Conservation (phyloP, 306 rosid genomes). For the Vachellia pachyceras region DNA sequence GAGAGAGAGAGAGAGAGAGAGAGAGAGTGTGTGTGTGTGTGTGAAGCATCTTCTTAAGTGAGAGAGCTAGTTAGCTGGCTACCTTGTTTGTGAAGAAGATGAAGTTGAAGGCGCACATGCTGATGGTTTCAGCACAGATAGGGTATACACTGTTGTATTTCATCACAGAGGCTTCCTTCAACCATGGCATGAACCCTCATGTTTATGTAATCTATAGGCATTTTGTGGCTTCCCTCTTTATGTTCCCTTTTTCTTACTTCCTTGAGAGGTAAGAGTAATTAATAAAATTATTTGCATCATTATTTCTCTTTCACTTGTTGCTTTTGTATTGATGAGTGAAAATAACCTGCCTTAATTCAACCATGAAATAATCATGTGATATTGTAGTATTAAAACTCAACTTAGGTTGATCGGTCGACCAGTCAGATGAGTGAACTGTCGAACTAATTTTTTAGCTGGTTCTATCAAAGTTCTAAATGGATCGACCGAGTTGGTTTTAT, state of each 20-base stretch:
- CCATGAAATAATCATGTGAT: too few species aligned
- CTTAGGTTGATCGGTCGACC: too few species aligned
- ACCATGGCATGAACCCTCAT: conserved; percentile 90
- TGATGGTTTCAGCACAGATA: conserved; percentile 59
- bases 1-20: too few species aligned
- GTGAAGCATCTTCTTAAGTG: conserved; percentile 20
- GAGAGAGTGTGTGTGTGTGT: too few species aligned
- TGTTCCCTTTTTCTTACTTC: conserved; percentile 81
- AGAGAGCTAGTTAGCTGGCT: neutral
- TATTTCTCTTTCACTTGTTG: neutral
- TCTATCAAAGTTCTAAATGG: too few species aligned
- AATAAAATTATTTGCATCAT: too few species aligned
- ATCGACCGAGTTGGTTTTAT: too few species aligned
- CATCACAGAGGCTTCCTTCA: conserved; percentile 79
- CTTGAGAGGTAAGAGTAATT: conserved; percentile 61
- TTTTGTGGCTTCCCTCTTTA: conserved; percentile 49
- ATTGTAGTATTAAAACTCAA: too few species aligned
- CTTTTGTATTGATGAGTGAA: neutral
- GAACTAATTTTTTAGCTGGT: too few species aligned
- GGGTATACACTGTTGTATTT: conserved; percentile 67
- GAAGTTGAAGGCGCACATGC: conserved; percentile 68
- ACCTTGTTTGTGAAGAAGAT: neutral
- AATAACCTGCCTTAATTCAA: neutral
- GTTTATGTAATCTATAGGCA: conserved; percentile 81
- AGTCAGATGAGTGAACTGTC: too few species aligned